Evolutionary conservation across 306 rosid species (phyloP).

Genomic region (Inga laurina): DNA sequence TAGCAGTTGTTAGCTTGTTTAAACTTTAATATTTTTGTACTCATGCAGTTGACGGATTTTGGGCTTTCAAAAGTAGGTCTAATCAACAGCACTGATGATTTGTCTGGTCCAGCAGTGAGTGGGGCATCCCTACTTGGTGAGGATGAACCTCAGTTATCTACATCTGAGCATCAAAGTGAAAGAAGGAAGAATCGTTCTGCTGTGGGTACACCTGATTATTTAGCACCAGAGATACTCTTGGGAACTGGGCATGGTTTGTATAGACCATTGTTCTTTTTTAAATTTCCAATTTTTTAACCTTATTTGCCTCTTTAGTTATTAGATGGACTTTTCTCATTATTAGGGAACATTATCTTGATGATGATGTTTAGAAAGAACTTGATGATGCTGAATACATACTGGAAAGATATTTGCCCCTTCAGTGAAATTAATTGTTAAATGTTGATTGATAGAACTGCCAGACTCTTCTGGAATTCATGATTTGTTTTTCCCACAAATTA

Average conservation of each 20-base stretch:
- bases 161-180: conserved; percentile 82
- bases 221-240: conserved; percentile 98
- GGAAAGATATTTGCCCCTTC: conserved; percentile 3
- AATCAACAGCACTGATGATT: conserved; percentile 97
- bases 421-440: neutral
- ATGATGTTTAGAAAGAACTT: neutral
- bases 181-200: conserved; percentile 93
- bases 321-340: neutral
- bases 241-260: conserved; percentile 99
- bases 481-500: neutral
- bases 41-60: conserved; percentile 87
- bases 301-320: conserved; percentile 8
- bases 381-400: neutral
- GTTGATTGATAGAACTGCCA: neutral
- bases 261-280: conserved; percentile 38
- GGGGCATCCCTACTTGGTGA: conserved; percentile 75
- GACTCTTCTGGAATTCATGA: neutral
- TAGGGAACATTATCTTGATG: neutral
- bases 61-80: conserved; percentile 99
- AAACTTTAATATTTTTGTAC: conserved; percentile 6
- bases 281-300: conserved; percentile 44
- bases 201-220: conserved; percentile 99
- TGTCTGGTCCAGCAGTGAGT: conserved; percentile 92
- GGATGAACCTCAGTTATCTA: conserved; percentile 62
- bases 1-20: conserved; percentile 3